These are phyloP conservation scores for Aspergillus coremiiformis DNA, from an alignment of 495 filamentous ascomycete genomes.

Conservation along the genomic window DNA sequence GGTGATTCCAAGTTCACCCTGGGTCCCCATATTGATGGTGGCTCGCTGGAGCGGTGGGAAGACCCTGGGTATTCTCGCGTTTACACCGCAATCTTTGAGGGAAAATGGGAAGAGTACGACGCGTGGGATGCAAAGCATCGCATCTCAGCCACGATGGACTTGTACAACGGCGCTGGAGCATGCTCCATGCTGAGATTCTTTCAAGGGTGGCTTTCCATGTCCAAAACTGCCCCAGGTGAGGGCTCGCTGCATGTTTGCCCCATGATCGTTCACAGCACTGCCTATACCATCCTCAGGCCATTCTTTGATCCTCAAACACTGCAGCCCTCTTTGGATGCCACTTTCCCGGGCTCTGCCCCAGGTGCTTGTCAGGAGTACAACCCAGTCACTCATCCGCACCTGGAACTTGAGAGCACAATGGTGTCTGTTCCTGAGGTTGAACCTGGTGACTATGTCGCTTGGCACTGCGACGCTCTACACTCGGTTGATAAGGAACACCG, in stretches of 20 bases:
- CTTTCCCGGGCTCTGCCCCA: slow-evolving; percentile 68
- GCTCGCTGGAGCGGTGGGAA: slow-evolving; percentile 84
- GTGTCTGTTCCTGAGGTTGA: slow-evolving; percentile 66
- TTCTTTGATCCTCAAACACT: slow-evolving; percentile 60
- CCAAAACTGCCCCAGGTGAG: slow-evolving; percentile 58
- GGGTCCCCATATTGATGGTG: slow-evolving; percentile 80
- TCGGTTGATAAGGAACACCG: slow-evolving; percentile 73
- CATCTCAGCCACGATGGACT: slow-evolving; percentile 58
- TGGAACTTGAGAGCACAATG: slow-evolving; percentile 66
- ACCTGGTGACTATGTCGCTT: slow-evolving; percentile 83
- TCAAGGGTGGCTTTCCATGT: slow-evolving; percentile 84
- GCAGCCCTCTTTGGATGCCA: slow-evolving; percentile 31
- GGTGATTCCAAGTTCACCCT: slow-evolving; percentile 74
- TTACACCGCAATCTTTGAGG: slow-evolving; percentile 65
- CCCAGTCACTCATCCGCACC: slow-evolving; percentile 64
- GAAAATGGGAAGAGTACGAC: slow-evolving; percentile 75
- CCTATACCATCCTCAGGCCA: slow-evolving; percentile 76
- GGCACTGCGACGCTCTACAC: slow-evolving; percentile 83
- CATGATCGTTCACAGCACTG: slow-evolving; percentile 61
- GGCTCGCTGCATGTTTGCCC: slow-evolving; percentile 84
- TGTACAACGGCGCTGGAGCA: slow-evolving; percentile 76
- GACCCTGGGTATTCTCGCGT: slow-evolving; percentile 66
- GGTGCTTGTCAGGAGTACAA: slow-evolving; percentile 74
- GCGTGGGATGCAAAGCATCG: slow-evolving; percentile 70
- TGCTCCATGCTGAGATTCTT: slow-evolving; percentile 84